Conservation (phyloP, 192 early-diverging fungal genomes). For the Entomortierella beljakovae region DNA sequence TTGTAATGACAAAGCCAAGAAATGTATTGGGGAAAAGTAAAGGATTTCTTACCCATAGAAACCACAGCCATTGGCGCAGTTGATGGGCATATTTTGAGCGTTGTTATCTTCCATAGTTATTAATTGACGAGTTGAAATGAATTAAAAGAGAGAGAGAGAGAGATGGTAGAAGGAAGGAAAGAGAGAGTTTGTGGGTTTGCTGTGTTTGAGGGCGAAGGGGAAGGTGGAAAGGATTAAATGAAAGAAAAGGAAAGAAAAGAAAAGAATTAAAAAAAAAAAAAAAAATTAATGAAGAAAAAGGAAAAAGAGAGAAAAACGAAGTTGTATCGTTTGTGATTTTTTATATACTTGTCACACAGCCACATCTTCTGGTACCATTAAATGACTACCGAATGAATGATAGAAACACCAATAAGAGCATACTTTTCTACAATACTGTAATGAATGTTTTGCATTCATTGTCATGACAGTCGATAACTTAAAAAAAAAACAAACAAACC, state of each 20-base stretch:
- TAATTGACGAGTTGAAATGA: too few species aligned
- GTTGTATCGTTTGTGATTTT: too few species aligned
- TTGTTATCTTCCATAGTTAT: slow-evolving; percentile 75
- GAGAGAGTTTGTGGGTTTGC: too few species aligned
- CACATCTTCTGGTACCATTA: too few species aligned
- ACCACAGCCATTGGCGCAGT: slow-evolving; percentile 77
- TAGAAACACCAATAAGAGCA: too few species aligned
- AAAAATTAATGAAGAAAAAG: background rate
- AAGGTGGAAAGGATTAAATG: slow-evolving; percentile 21
- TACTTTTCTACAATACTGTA: too few species aligned
- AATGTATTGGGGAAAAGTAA: background rate
- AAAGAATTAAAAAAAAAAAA: background rate
- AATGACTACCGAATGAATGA: too few species aligned
- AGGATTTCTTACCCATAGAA: slow-evolving; percentile 73
- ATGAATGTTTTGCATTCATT: too few species aligned
- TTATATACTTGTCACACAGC: too few species aligned
- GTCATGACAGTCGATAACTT: too few species aligned
- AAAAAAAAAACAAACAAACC: background rate
- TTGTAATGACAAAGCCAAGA: background rate
- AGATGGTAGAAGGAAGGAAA: background rate
- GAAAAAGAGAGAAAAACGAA: too few species aligned
- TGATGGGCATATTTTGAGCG: slow-evolving; percentile 64
- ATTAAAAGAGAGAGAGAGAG: background rate
- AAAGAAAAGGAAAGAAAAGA: too few species aligned
- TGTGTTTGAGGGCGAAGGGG: background rate